Percentiles rank a stretch among this genome's conserved stretches.
These are phyloP conservation scores for Polysphondylium violaceum DNA, from an alignment of 78 protist genomes.

Conservation along the genomic window DNA sequence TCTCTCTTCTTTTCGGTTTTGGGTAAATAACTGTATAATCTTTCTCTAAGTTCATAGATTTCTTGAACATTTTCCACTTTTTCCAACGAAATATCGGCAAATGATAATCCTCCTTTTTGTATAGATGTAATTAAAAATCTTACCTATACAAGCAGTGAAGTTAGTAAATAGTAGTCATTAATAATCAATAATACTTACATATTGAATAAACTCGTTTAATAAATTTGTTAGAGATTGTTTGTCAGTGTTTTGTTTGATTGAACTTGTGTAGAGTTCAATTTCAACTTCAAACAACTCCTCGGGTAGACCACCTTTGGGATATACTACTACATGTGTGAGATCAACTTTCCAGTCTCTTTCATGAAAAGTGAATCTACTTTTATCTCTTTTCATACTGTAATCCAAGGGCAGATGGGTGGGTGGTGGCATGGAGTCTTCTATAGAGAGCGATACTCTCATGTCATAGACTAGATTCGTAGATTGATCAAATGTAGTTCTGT, in stretches of 20 bases:
- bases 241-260: background rate
- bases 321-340: background rate
- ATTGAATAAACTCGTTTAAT: slow-evolving; percentile 10
- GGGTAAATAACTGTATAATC: slow-evolving; percentile 33
- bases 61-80: slow-evolving; percentile 24
- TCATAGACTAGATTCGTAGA: slow-evolving; percentile 48
- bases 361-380: slow-evolving; percentile 21
- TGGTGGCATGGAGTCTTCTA: slow-evolving; percentile 32
- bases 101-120: slow-evolving; percentile 22
- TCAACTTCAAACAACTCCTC: slow-evolving; percentile 39
- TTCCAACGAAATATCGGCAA: slow-evolving; percentile 51
- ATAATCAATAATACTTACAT: slow-evolving; percentile 4
- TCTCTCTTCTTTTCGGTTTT: background rate
- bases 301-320: background rate
- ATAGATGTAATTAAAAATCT: slow-evolving; percentile 3
- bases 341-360: slow-evolving; percentile 54
- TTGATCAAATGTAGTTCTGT: slow-evolving; percentile 29
- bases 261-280: slow-evolving; percentile 5
- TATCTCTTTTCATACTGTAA: slow-evolving; percentile 1
- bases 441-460: slow-evolving; percentile 27
- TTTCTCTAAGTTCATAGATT: slow-evolving; percentile 19
- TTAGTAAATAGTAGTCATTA: background rate
- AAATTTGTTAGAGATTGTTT: background rate
- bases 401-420: slow-evolving; percentile 13
- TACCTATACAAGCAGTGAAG: background rate